Evolutionary conservation across 1,139 yeast species (phyloP).

Genomic region (Nakaseomyces sp.): DNA sequence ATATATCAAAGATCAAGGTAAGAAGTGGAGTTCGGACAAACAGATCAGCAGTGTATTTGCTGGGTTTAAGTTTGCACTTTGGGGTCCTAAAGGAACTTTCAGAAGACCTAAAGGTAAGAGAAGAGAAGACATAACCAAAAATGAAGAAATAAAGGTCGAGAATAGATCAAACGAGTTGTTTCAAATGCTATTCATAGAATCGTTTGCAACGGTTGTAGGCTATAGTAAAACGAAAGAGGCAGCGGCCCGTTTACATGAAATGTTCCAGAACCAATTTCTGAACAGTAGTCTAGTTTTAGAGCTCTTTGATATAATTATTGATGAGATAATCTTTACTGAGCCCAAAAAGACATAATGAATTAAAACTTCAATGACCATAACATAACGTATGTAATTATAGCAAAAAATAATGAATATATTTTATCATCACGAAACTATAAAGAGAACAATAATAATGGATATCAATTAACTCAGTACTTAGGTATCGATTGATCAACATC

Average conservation of each 20-base stretch:
- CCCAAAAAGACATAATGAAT: neutral
- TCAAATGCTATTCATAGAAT: conserved; percentile 50
- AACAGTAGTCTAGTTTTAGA: conserved; percentile 57
- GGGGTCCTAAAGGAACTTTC: conserved; percentile 38
- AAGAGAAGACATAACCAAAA: conserved; percentile 34
- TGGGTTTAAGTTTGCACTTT: conserved; percentile 41
- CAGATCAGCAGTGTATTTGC: conserved; percentile 41
- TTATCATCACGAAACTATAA: too few species aligned
- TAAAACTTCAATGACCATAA: neutral
- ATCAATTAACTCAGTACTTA: conserved; percentile 38
- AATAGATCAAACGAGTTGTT: conserved; percentile 54
- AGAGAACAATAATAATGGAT: too few species aligned
- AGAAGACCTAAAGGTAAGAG: conserved; percentile 16
- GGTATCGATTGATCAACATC: conserved; percentile 58
- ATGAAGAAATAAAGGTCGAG: conserved; percentile 46
- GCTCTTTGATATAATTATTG: conserved; percentile 31
- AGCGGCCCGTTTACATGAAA: conserved; percentile 47
- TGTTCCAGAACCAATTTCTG: conserved; percentile 66
- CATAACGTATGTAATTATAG: too few species aligned
- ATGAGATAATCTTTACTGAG: neutral
- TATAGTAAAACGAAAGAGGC: conserved; percentile 56
- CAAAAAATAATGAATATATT: too few species aligned
- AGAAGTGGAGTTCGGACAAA: conserved; percentile 40
- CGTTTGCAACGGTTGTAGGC: conserved; percentile 72
- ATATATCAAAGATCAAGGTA: conserved; percentile 47